Base-by-base conservation (phyloP, 768 basidiomycete species). In the Pleurotus salmoneostramineus region DNA sequence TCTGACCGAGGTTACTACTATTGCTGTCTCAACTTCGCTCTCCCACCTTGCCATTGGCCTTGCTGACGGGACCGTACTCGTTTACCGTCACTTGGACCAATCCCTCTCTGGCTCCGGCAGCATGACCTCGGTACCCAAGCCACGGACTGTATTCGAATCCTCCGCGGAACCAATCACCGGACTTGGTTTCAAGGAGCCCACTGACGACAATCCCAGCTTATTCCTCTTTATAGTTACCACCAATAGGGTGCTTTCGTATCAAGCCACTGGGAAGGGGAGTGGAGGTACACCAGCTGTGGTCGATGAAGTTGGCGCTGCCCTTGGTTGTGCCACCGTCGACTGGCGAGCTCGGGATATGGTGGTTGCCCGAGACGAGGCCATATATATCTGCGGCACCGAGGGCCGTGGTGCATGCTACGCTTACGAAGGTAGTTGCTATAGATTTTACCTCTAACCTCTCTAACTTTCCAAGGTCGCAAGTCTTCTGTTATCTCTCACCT, bases 11-110 rank as follows among this genome's bases (percentile, higher is more conserved):
- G 85, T 95, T 8, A 86, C 92, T 2, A 83, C 88, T 1, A 75
- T 97, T 43, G 91, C 95, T 0, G 74, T 95, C 17, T 90, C 95
- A 0, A 73, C 83, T 5, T 81, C 82, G 14, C 77, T 97, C 3
- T 83, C 91, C 0, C 91, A 95, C 69, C 83, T 99, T 27, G 89
- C 95, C 5, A 83, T 98, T 42, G 97, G 95, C 11, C 82, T 98
- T n/a, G 94, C 87, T 5, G 95, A 98, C 66, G 97, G 97, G 27
- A 91, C 91, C 0, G 95, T 97, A 12, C 79, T 98, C 6, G 78
- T 97, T 12, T 96, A 93, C 68, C 85, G 93, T 5, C 93, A 98
- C 66, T 77, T 98, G 15, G 89, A 95, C 68, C 95, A 98, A 68
- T 94, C 94, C 1, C 77, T 96, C 35, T 83, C 91, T 27, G 52